Conservation (phyloP, 2,329 filamentous ascomycete genomes). For the Microcyclospora pomicola region DNA sequence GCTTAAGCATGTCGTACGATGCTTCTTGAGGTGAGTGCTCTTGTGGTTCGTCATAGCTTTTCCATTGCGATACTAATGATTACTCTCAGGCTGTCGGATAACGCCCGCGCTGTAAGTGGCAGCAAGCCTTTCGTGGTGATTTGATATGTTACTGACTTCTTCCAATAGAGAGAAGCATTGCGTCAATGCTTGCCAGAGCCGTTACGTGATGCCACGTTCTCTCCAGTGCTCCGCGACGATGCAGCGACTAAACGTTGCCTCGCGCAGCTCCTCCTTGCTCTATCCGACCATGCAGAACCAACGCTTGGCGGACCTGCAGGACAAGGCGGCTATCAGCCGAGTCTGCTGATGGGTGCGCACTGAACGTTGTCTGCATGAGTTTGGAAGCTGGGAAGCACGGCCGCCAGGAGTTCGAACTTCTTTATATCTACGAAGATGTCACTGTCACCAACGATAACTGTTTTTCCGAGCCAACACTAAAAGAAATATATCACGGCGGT, state of each 20-base stretch:
- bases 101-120: slow-evolving; percentile 57
- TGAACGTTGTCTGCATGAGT: no score
- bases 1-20: slow-evolving; percentile 93
- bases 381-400: no score
- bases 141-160: no score
- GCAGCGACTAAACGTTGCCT: slow-evolving; percentile 95
- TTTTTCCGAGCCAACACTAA: no score
- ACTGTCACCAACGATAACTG: no score
- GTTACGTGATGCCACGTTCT: slow-evolving; percentile 96
- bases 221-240: slow-evolving; percentile 87
- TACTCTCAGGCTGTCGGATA: slow-evolving; percentile 66
- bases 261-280: slow-evolving; percentile 90
- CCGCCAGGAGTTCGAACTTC: no score
- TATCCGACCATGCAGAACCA: slow-evolving; percentile 51
- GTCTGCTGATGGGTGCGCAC: slow-evolving; percentile 1
- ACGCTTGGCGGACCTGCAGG: slow-evolving; percentile 6
- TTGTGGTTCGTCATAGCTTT: slow-evolving; percentile 1
- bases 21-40: slow-evolving; percentile 69
- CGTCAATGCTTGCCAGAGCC: slow-evolving; percentile 94
- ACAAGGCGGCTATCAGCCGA: slow-evolving; percentile 7
- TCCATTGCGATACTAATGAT: slow-evolving; percentile 6
- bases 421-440: no score
- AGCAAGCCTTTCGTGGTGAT: no score
- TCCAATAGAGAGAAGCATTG: slow-evolving; percentile 55
- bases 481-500: no score